Base-by-base conservation (phyloP, 768 basidiomycete species). In the Mycena leptocephala region DNA sequence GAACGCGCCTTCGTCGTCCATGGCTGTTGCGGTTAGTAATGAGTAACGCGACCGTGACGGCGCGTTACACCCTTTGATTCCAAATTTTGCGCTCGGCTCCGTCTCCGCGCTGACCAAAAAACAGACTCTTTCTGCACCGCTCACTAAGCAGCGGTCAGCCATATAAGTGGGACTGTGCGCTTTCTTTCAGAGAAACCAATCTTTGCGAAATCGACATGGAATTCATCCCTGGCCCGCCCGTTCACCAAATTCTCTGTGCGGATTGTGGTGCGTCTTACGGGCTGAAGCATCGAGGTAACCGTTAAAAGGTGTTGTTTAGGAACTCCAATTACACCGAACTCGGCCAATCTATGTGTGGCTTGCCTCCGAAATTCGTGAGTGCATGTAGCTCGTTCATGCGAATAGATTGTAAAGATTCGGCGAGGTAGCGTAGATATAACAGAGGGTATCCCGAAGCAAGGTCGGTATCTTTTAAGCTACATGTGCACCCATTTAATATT, bases 381-480 rank as follows among this genome's bases (percentile, higher is more conserved):
- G 20, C 7, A n/a, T 33, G 26, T 22, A 5, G 2, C 33, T 48
- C 28, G 20, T 30, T 28, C 3, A 22, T 4, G 9, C n/a, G 28
- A 24, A 63, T 5, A 13, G 24, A 41, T 73, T 48, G 67, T 48
- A 59, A 39, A 24, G 20, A 73, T 24, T 33, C 4, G 55, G 65
- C 46, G n/a, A 61, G 48, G 5, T 80, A 96, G 95, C 10, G 93
- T 99, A 75, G 98, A 99, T 84, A 98, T 99, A 82, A 99, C 97
- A 0, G 98, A 99, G 83, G 97, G 97, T 18, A 99, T 99, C 66
- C 98, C 97, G 9, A 99, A 97, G 82, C 96, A 96, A 92, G 93
- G 95, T 95, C 66, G 65, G 87, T 83, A 22, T 59, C 55, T 9
- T 66, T 86, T 82, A n/a, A 65, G 63, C 39, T 70, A n/a, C 24